phyloP scores from a whole-genome alignment of 495 filamentous ascomycete species.

The Penicillium taxi region DNA sequence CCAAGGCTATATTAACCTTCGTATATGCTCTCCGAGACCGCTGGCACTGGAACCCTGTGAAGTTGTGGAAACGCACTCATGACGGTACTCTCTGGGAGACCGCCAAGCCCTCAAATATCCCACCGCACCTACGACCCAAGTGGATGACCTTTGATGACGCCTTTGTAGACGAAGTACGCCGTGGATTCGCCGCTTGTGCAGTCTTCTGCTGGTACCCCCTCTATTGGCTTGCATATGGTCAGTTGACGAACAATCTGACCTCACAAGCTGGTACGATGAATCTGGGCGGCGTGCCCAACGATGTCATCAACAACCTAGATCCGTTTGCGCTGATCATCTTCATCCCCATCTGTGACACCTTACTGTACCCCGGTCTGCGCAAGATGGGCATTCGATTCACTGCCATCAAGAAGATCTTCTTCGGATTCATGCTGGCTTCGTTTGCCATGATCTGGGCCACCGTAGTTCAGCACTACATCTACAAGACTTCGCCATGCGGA shows the following conservation, averaged over 20 bases:
- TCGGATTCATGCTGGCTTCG: slow-evolving; percentile 55
- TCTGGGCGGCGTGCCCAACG: slow-evolving; percentile 52
- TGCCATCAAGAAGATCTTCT: slow-evolving; percentile 60
- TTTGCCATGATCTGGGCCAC: slow-evolving; percentile 53
- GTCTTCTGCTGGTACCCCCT: slow-evolving; percentile 61
- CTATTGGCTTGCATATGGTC: slow-evolving; percentile 54
- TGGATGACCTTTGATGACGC: slow-evolving; percentile 72
- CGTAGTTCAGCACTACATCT: slow-evolving; percentile 61
- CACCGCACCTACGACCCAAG: slow-evolving; percentile 30
- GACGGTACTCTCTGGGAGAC: slow-evolving; percentile 54
- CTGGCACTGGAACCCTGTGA: slow-evolving; percentile 50
- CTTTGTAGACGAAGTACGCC: slow-evolving; percentile 62
- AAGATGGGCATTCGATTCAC: slow-evolving; percentile 51
- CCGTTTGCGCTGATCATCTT: slow-evolving; percentile 60
- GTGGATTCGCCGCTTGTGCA: slow-evolving; percentile 60
- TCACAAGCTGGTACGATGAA: slow-evolving; percentile 44
- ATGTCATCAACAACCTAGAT: slow-evolving; percentile 65
- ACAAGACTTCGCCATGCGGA: slow-evolving; percentile 48
- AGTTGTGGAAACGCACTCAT: slow-evolving; percentile 27
- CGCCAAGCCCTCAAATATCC: slow-evolving; percentile 55
- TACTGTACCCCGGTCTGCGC: slow-evolving; percentile 58
- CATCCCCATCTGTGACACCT: slow-evolving; percentile 58
- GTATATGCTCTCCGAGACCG: slow-evolving; percentile 49
- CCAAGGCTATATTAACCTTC: slow-evolving; percentile 48
- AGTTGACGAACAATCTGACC: slow-evolving; percentile 57